Evolutionary conservation across 2,329 filamentous ascomycete species (phyloP).

Genomic region (Talaromyces sp.): DNA sequence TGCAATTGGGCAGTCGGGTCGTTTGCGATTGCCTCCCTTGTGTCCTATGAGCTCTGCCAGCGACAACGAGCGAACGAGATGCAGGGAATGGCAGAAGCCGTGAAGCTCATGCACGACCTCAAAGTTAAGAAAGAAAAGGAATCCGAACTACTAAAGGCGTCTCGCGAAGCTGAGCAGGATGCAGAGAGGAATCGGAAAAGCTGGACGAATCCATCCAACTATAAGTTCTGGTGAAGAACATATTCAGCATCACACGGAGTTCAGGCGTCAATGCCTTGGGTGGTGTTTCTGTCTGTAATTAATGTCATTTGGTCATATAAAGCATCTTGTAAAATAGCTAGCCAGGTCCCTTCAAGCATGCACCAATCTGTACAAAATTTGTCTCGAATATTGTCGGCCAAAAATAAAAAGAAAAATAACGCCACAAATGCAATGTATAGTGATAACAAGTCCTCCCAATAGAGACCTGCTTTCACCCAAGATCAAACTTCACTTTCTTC

Average conservation of each 20-base stretch:
- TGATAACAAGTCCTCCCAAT: not conserved
- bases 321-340: constrained; percentile 12
- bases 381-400: constrained; percentile 11
- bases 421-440: not conserved
- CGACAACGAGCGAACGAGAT: constrained; percentile 67
- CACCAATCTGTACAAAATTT: not conserved
- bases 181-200: constrained; percentile 34
- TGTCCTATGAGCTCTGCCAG: constrained; percentile 80
- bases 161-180: constrained; percentile 33
- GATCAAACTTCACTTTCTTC: constrained; percentile 38
- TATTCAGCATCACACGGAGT: constrained; percentile 23
- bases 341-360: constrained; percentile 12
- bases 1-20: constrained; percentile 81
- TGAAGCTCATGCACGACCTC: constrained; percentile 73
- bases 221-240: constrained; percentile 39
- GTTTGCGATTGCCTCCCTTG: constrained; percentile 64
- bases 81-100: constrained; percentile 75
- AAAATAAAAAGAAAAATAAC: not conserved
- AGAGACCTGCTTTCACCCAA: constrained; percentile 10
- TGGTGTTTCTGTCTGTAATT: constrained; percentile 8
- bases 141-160: constrained; percentile 35
- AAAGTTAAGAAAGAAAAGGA: constrained; percentile 58
- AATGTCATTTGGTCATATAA: constrained; percentile 1
- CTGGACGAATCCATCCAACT: constrained; percentile 39
- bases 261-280: constrained; percentile 15